Conservation (phyloP, 2,329 filamentous ascomycete species). For the Sphaerulina musiva region DNA sequence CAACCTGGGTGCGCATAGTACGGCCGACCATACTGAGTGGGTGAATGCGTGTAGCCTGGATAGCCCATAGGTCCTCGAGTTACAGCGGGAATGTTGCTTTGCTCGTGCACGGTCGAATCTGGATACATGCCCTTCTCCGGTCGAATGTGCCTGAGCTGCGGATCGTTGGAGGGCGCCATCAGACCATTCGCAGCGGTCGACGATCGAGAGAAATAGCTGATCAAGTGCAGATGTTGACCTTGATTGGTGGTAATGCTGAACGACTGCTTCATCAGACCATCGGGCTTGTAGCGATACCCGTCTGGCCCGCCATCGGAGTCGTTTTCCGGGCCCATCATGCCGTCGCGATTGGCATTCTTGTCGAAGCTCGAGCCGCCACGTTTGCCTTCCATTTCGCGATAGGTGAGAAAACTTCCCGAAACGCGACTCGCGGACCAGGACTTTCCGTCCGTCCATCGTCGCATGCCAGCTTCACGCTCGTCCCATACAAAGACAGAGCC, state of each 20-base stretch:
- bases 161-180: constrained; percentile 74
- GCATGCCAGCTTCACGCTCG: constrained; percentile 95
- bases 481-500: constrained; percentile 99
- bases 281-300: constrained; percentile 89
- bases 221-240: constrained; percentile 88
- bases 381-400: constrained; percentile 98
- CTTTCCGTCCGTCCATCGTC: constrained; percentile 96
- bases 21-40: constrained; percentile 36
- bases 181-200: constrained; percentile 66
- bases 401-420: constrained; percentile 94
- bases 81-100: constrained; percentile 70
- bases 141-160: constrained; percentile 69
- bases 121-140: constrained; percentile 95
- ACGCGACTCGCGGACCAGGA: constrained; percentile 98
- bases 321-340: constrained; percentile 70
- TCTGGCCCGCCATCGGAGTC: constrained; percentile 72
- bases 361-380: constrained; percentile 66
- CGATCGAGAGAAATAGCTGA: constrained; percentile 89
- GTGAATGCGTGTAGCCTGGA: constrained; percentile 50
- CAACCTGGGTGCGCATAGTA: constrained; percentile 28
- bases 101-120: constrained; percentile 85
- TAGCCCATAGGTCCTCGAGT: constrained; percentile 65
- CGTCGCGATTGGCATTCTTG: constrained; percentile 59
- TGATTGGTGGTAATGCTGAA: constrained; percentile 95
- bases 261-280: constrained; percentile 98